Conservation (phyloP, 768 basidiomycete genomes). For the Russula sp. region DNA sequence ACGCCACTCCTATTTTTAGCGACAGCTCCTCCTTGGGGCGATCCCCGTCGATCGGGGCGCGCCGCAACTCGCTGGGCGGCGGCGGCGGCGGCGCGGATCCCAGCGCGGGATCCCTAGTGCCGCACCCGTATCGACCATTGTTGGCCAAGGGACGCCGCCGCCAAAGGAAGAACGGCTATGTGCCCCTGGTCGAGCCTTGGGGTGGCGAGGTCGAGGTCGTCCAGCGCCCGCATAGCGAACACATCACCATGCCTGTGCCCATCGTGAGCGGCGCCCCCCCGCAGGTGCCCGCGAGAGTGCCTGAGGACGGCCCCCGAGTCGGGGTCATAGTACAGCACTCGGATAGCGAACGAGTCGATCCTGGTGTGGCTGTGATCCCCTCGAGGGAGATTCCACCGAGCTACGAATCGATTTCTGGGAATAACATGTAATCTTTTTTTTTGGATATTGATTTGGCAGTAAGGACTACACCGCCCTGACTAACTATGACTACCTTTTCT, state of each 20-base stretch:
- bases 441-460: too few relatives aligned
- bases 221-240: too few relatives aligned
- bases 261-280: too few relatives aligned
- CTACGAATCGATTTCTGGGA: conserved; percentile 30
- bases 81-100: too few relatives aligned
- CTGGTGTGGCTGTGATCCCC: conserved; percentile 21
- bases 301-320: conserved; percentile 2
- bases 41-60: not conserved
- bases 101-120: too few relatives aligned
- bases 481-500: too few relatives aligned
- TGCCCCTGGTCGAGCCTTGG: conserved; percentile 24
- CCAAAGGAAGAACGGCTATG: not conserved
- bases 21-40: too few relatives aligned
- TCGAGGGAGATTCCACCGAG: conserved; percentile 31
- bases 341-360: conserved; percentile 27
- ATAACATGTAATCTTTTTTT: not conserved
- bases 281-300: conserved; percentile 23
- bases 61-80: not conserved
- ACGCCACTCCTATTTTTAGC: too few relatives aligned
- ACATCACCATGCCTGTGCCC: too few relatives aligned
- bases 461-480: too few relatives aligned
- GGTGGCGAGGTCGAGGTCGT: conserved; percentile 16
- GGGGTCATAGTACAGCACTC: conserved; percentile 29
- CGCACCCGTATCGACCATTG: too few relatives aligned
- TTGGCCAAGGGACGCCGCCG: conserved; percentile 21